Evolutionary conservation across 495 filamentous ascomycete species (phyloP).

Genomic region (Echria macrotheca): DNA sequence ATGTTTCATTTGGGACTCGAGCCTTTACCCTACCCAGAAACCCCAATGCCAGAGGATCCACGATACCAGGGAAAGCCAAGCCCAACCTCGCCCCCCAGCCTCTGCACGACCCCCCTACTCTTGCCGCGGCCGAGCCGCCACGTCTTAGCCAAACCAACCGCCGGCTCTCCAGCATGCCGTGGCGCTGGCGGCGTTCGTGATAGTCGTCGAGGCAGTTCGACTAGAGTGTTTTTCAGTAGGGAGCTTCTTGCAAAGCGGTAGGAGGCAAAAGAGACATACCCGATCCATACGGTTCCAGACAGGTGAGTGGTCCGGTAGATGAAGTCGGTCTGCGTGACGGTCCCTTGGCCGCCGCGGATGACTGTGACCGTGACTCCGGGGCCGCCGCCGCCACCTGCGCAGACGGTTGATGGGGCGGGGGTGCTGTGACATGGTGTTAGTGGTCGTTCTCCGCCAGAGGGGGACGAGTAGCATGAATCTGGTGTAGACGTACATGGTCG

Average conservation of each 20-base stretch:
- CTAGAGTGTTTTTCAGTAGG: slow-evolving; percentile 17
- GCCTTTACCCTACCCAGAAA: too few relatives aligned
- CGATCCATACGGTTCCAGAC: slow-evolving; percentile 33
- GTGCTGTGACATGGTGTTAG: slow-evolving; percentile 20
- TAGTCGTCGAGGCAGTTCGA: slow-evolving; percentile 30
- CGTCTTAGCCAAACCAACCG: slow-evolving; percentile 30
- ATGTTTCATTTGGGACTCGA: too few relatives aligned
- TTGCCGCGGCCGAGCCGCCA: background rate
- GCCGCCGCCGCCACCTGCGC: slow-evolving; percentile 18
- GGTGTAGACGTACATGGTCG: slow-evolving; percentile 33
- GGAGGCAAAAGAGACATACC: slow-evolving; percentile 25
- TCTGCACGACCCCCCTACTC: background rate
- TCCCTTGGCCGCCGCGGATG: slow-evolving; percentile 20
- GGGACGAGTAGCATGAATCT: background rate
- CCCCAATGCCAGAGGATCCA: too few relatives aligned
- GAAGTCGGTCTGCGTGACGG: slow-evolving; percentile 34
- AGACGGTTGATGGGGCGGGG: slow-evolving; percentile 35
- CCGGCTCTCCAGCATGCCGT: slow-evolving; percentile 35
- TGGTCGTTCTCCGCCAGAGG: background rate
- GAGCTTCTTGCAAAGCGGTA: too few relatives aligned
- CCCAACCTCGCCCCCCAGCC: too few relatives aligned
- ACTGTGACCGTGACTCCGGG: slow-evolving; percentile 32
- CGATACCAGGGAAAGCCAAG: background rate
- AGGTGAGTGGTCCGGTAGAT: slow-evolving; percentile 35
- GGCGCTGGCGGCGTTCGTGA: slow-evolving; percentile 30